Evolutionary conservation across 257 asterid species (phyloP).

Genomic region (Solanum ossicruentum): DNA sequence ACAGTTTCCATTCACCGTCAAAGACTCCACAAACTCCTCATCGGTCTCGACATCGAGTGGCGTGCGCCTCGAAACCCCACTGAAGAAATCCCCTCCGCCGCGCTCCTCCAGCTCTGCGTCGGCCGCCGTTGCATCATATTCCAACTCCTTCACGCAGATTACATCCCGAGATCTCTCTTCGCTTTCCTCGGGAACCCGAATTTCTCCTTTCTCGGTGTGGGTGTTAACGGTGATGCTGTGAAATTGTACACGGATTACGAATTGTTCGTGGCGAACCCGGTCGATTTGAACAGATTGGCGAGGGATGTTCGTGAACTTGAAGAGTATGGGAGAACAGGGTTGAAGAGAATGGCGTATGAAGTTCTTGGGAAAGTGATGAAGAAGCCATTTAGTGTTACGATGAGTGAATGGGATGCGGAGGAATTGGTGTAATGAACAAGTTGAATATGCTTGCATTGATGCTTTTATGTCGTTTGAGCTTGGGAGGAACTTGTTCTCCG

Average conservation of each 20-base stretch:
- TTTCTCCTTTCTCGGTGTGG: not conserved
- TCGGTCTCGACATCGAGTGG: conserved; percentile 12
- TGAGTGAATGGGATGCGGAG: conserved; percentile 39
- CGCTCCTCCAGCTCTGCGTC: conserved; percentile 3
- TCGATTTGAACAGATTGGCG: conserved; percentile 38
- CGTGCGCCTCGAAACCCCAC: not conserved
- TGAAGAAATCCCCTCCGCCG: not conserved
- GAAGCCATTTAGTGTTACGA: conserved; percentile 27
- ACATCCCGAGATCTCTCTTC: not conserved
- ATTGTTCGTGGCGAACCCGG: not conserved
- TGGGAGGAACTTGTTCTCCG: conserved; percentile 18
- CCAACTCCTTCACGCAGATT: not conserved
- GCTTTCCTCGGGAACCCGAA: not conserved
- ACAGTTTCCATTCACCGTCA: not conserved
- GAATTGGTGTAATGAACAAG: conserved; percentile 27
- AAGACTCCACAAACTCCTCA: not conserved
- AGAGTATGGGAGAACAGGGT: conserved; percentile 20
- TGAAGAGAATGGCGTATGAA: conserved; percentile 18
- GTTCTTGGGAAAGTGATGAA: conserved; percentile 24
- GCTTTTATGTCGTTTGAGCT: conserved; percentile 36
- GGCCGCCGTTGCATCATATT: conserved; percentile 2
- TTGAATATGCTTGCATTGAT: conserved; percentile 39
- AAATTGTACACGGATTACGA: not conserved
- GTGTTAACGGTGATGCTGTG: not conserved
- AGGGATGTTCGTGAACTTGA: conserved; percentile 6